These are phyloP conservation scores for Fusarium denticulatum DNA, from an alignment of 2,329 filamentous ascomycete species.

Conservation along the genomic window DNA sequence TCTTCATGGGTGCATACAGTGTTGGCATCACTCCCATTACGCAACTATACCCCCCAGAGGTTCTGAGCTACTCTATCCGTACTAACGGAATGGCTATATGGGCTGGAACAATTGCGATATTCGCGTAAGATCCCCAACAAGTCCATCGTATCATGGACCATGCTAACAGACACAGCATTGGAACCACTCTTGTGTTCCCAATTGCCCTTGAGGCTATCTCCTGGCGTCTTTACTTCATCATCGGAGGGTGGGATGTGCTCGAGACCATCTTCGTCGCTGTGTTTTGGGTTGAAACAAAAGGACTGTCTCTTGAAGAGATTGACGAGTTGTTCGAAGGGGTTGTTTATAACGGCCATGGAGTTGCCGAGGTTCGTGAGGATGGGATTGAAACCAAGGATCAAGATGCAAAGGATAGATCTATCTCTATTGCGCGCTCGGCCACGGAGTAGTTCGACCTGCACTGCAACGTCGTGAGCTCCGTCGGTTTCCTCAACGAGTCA, in stretches of 20 bases:
- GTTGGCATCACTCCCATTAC: not conserved
- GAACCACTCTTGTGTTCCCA: not conserved
- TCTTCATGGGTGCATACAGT: not conserved
- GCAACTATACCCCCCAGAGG: not conserved
- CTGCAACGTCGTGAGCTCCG: rapidly evolving
- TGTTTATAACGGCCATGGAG: not conserved
- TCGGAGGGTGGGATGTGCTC: not conserved
- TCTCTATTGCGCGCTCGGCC: not conserved
- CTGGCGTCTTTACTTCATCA: not conserved
- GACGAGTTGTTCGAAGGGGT: not conserved
- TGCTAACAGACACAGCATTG: not conserved
- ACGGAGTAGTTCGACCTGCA: not conserved
- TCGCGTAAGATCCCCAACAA: not conserved
- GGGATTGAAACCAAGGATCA: rapidly evolving
- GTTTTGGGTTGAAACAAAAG: not conserved
- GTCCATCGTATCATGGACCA: rapidly evolving
- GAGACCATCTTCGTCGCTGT: not conserved
- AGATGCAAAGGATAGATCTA: not conserved
- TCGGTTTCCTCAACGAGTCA: rapidly evolving
- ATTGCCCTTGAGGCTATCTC: not conserved
- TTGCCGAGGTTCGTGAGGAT: not conserved
- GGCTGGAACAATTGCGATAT: not conserved
- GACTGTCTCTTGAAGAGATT: not conserved
- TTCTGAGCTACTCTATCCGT: not conserved
- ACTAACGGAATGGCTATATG: not conserved